Evolutionary conservation across 345 rosid species (phyloP).

Genomic region (Sonneratia caseolaris): DNA sequence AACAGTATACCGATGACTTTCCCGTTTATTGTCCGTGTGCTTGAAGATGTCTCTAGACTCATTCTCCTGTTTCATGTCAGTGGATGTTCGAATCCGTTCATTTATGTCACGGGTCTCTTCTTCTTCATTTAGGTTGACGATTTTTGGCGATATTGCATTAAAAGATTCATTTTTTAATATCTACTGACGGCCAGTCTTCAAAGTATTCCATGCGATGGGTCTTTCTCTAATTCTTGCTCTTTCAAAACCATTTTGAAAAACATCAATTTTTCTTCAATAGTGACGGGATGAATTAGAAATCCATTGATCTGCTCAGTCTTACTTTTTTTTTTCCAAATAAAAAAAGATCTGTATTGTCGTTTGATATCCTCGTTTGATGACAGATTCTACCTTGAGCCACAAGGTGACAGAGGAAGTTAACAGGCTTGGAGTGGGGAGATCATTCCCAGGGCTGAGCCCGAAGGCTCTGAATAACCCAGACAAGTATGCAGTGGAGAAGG

Average conservation of each 20-base stretch:
- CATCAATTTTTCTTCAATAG: no score
- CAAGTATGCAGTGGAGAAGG: constrained; percentile 62
- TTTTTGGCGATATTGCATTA: not conserved
- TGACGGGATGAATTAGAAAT: not conserved
- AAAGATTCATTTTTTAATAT: not conserved
- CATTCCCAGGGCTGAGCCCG: constrained; percentile 26
- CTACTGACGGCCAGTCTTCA: no score
- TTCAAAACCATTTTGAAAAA: no score
- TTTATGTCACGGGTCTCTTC: not conserved
- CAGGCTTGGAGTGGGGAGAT: constrained; percentile 42
- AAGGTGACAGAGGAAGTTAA: constrained; percentile 53
- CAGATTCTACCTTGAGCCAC: constrained; percentile 24
- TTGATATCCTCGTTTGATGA: not conserved
- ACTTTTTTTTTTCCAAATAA: not conserved
- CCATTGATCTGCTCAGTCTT: not conserved
- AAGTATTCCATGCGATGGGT: no score
- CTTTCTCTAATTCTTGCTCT: no score
- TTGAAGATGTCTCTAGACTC: not conserved
- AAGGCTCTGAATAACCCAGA: constrained; percentile 32
- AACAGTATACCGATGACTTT: constrained; percentile 6
- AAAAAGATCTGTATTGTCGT: not conserved
- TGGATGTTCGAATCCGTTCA: constrained; percentile 1
- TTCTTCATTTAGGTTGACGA: not conserved
- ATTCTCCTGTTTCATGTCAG: not conserved
- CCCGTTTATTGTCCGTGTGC: not conserved